phyloP scores from a whole-genome alignment of 164 flowering plant species.

The Liriodendron chinense region DNA sequence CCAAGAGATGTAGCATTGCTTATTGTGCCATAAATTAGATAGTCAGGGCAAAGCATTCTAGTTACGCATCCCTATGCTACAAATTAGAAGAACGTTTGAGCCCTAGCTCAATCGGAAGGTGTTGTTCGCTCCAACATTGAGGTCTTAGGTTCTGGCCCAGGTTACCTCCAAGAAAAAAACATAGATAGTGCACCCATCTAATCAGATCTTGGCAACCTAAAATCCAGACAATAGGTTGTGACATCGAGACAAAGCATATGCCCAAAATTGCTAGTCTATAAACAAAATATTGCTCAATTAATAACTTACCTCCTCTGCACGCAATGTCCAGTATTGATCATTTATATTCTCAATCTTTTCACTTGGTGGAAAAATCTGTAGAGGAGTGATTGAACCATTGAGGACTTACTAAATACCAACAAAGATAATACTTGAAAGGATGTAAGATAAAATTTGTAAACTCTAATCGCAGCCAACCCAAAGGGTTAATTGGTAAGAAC shows the following conservation, averaged over 20 bases:
- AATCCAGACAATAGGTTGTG: too few species aligned
- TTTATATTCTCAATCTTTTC: conserved; percentile 83
- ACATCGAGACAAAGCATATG: too few species aligned
- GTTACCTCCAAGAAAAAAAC: too few species aligned
- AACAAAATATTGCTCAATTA: neutral
- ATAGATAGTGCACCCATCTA: too few species aligned
- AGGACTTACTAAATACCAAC: neutral
- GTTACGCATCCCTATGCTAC: too few species aligned
- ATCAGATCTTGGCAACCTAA: too few species aligned
- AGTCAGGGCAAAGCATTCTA: neutral
- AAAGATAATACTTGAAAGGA: neutral
- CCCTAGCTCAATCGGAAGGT: neutral
- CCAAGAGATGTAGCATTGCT: neutral
- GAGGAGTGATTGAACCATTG: neutral
- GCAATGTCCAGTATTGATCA: conserved; percentile 88
- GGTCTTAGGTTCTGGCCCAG: neutral
- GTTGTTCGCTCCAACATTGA: neutral
- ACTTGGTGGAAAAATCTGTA: conserved; percentile 70
- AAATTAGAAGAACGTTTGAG: too few species aligned
- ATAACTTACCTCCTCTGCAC: conserved; percentile 73
- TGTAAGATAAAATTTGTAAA: neutral
- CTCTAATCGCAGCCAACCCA: neutral
- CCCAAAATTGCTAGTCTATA: too few species aligned
- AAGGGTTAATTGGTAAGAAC: neutral
- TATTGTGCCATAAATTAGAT: neutral